Base-by-base conservation (phyloP, 495 filamentous ascomycete genomes). In the Aspergillus sclerotiicarbonarius region DNA sequence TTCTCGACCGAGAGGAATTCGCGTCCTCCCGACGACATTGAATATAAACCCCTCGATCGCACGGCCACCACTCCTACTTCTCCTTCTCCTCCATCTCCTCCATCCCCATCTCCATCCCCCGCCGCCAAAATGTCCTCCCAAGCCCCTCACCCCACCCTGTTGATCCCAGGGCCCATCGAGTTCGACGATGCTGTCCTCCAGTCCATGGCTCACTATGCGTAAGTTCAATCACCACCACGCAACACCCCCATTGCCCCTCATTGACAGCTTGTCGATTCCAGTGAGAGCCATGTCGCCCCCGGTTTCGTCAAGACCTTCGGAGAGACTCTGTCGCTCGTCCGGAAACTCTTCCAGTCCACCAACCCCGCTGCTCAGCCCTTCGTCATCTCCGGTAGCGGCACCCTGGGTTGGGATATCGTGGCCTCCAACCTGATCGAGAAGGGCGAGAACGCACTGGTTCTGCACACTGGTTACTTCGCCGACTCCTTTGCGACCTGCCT, bases 141-240 rank as follows among this genome's bases (percentile, higher is more conserved):
- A 80, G 75, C 90, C 44, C 78, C 84, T 51, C 92, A 96, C 71
- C 84, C 90, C 56, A 83, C 91, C 37, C 74, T 97, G 68, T 83
- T 98, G 66, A 96, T 98, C 67, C 94, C 94, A 21, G 94, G 94
- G 29, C 94, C 94, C 69, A 94, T 98, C 70, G 94, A 98, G 76
- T 98, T 98, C 67, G 94, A 97, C 71, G 94, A 98, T 90, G 92
- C 86, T 44, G 94, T 98, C 51, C 84, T 98, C 46, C 81, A 90
- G 71, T 90, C 92, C 55, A 98, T 98, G 94, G 83, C 88, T 71
- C 94, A 98, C 76, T 96, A 88, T 78, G 93, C 92, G 92, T 96
- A 70, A 69, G 82, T 77, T 29, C 41, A 12, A 50, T 39, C 21
- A 8, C n/a, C n/a, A n/a, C 25, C 25, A 16, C 33, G 13, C 21